Percentiles rank a stretch among this genome's conserved stretches.
Evolutionary conservation across 2,329 filamentous ascomycete genomes (phyloP).

Genomic region (Berkeleyomyces rouxiae): DNA sequence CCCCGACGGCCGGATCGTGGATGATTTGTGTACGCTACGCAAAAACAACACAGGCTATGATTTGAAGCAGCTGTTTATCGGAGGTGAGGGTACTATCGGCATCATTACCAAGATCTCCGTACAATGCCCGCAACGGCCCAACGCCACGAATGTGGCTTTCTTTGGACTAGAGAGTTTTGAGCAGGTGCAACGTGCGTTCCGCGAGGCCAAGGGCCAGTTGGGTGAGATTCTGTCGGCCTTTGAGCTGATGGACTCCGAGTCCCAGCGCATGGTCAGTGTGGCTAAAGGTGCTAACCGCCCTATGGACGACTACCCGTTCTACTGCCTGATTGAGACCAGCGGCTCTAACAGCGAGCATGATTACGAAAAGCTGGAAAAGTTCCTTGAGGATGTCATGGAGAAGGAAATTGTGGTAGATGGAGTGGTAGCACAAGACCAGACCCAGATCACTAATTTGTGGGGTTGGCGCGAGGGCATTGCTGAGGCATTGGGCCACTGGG

Average conservation of each 20-base stretch:
- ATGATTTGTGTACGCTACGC: slow-evolving; percentile 72
- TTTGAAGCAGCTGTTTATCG: slow-evolving; percentile 91
- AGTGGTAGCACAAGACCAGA: slow-evolving; percentile 83
- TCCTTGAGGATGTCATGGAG: slow-evolving; percentile 83
- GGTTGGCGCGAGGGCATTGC: slow-evolving; percentile 85
- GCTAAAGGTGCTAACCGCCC: slow-evolving; percentile 66
- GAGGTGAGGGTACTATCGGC: slow-evolving; percentile 84
- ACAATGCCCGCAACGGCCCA: slow-evolving; percentile 71
- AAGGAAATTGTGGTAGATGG: slow-evolving; percentile 77
- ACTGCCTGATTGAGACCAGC: slow-evolving; percentile 91
- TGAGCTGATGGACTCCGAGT: slow-evolving; percentile 84
- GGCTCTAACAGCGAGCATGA: slow-evolving; percentile 92
- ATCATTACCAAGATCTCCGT: slow-evolving; percentile 85
- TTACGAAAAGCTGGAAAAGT: slow-evolving; percentile 72
- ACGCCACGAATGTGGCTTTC: slow-evolving; percentile 86
- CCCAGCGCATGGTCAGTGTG: slow-evolving; percentile 58
- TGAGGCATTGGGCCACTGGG: slow-evolving; percentile 75
- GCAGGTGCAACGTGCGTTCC: slow-evolving; percentile 71
- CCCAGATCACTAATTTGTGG: slow-evolving; percentile 75
- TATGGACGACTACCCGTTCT: slow-evolving; percentile 80
- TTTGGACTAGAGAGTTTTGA: slow-evolving; percentile 85
- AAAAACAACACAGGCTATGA: slow-evolving; percentile 99
- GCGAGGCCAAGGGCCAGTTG: slow-evolving; percentile 74
- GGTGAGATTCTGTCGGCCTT: slow-evolving; percentile 95
- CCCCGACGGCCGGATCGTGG: slow-evolving; percentile 78